Conservation (phyloP, 805 yeast species). For the Huiozyma naganishii region DNA sequence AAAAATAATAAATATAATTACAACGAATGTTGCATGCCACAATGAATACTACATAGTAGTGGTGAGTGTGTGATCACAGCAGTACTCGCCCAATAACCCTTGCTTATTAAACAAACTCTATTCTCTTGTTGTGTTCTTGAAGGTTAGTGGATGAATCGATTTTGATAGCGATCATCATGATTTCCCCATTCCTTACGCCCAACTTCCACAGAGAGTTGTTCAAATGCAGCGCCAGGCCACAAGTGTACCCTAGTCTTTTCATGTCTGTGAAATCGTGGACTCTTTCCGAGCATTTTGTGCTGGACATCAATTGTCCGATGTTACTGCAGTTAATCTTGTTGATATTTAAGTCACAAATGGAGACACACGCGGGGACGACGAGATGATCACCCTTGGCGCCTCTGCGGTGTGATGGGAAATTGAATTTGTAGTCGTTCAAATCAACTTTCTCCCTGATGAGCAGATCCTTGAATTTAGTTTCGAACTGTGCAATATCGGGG, state of each 20-base stretch:
- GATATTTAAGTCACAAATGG: constrained; percentile 12
- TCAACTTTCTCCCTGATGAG: constrained; percentile 4
- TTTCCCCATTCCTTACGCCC: constrained; percentile 10
- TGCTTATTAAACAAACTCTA: constrained; percentile 8
- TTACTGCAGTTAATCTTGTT: constrained; percentile 12
- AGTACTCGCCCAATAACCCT: neutral
- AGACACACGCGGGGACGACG: constrained; percentile 13
- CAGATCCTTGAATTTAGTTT: constrained; percentile 1
- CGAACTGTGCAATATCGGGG: constrained; percentile 1
- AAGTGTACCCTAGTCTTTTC: constrained; percentile 2
- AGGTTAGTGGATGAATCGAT: constrained; percentile 12
- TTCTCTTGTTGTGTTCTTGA: constrained; percentile 14
- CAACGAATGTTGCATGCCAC: no score
- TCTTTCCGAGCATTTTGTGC: constrained; percentile 6
- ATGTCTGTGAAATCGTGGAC: constrained; percentile 7
- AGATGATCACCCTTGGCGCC: constrained; percentile 4
- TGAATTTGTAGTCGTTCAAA: constrained; percentile 6
- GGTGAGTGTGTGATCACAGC: no score
- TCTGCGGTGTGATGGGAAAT: constrained; percentile 2
- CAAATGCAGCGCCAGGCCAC: constrained; percentile 14
- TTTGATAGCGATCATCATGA: constrained; percentile 17
- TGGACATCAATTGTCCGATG: constrained; percentile 11
- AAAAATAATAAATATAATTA: no score
- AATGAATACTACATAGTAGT: no score
- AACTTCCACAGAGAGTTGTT: constrained; percentile 17